phyloP scores from a whole-genome alignment of 257 asterid genomes.

The Solanum virginianum region DNA sequence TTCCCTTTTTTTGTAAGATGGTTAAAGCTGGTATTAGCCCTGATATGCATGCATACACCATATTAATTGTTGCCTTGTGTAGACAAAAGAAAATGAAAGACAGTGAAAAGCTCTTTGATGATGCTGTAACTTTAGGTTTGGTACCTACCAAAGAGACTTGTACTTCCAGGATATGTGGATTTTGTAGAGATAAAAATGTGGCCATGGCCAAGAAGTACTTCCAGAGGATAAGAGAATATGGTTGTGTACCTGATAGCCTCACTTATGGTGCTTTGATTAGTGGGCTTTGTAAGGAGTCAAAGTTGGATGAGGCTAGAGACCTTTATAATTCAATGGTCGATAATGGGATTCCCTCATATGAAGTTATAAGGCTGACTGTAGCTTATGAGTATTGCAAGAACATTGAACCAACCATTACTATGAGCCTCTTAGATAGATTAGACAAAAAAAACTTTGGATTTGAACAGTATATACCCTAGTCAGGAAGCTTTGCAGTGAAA shows the following conservation, averaged over 20 bases:
- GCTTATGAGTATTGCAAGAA: constrained; percentile 77
- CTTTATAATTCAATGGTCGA: constrained; percentile 56
- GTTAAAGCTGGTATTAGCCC: constrained; percentile 45
- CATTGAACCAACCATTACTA: constrained; percentile 39
- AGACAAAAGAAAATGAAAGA: constrained; percentile 54
- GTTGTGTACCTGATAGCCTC: constrained; percentile 71
- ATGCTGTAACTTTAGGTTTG: constrained; percentile 48
- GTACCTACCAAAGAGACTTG: constrained; percentile 56
- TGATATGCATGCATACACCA: constrained; percentile 64
- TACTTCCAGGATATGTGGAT: constrained; percentile 83
- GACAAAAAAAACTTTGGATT: constrained; percentile 56
- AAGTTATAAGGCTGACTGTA: constrained; percentile 73
- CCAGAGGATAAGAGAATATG: constrained; percentile 33
- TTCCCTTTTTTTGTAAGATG: too few species aligned
- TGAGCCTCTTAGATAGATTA: constrained; percentile 40
- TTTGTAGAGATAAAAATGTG: constrained; percentile 43
- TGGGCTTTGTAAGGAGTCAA: constrained; percentile 76
- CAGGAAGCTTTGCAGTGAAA: constrained; percentile 79
- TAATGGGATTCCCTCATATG: constrained; percentile 61
- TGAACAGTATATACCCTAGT: constrained; percentile 57
- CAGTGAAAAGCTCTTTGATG: constrained; percentile 43
- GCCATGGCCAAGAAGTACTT: constrained; percentile 43
- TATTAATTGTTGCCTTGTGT: constrained; percentile 57
- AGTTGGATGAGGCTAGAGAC: constrained; percentile 57
- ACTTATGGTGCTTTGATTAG: constrained; percentile 83